Conservation (phyloP, 2,329 filamentous ascomycete species). For the Ilyonectria sp. region DNA sequence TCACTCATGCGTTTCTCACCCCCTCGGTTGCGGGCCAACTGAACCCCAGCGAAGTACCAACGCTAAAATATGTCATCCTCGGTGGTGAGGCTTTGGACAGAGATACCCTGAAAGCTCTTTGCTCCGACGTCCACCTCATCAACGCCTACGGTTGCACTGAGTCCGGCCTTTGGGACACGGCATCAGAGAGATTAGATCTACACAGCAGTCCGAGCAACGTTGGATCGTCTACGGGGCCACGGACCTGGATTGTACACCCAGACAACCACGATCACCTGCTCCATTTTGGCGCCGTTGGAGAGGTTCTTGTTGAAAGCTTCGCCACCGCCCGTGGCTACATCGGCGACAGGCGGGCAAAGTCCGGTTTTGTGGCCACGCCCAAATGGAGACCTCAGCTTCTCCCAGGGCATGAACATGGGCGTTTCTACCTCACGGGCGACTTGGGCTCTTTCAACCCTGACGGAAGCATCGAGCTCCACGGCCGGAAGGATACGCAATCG, state of each 20-base stretch:
- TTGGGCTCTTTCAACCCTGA: constrained; percentile 21
- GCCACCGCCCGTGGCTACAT: constrained; percentile 27
- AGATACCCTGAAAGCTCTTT: constrained; percentile 26
- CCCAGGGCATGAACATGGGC: background rate
- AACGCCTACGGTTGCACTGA: constrained; percentile 31
- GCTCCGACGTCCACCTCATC: constrained; percentile 28
- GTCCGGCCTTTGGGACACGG: constrained; percentile 24
- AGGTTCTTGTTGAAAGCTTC: constrained; percentile 32
- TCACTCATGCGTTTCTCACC: constrained; percentile 32
- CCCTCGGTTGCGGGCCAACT: constrained; percentile 30
- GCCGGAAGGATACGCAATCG: constrained; percentile 25
- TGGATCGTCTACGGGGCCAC: constrained; percentile 28
- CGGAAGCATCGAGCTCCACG: constrained; percentile 18
- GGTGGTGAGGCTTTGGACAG: constrained; percentile 31
- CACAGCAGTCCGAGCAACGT: constrained; percentile 22
- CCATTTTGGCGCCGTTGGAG: constrained; percentile 29
- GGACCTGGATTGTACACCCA: constrained; percentile 32
- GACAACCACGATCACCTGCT: constrained; percentile 28
- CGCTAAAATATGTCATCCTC: constrained; percentile 29
- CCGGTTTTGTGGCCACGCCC: constrained; percentile 3
- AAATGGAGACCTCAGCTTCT: constrained; percentile 6
- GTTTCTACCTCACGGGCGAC: constrained; percentile 13
- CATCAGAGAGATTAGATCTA: constrained; percentile 14
- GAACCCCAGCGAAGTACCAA: constrained; percentile 26
- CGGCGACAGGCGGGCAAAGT: constrained; percentile 15